Percentiles rank a stretch among this genome's conserved stretches.
Conservation (phyloP, 768 basidiomycete genomes). For the Leccinum variicolor region DNA sequence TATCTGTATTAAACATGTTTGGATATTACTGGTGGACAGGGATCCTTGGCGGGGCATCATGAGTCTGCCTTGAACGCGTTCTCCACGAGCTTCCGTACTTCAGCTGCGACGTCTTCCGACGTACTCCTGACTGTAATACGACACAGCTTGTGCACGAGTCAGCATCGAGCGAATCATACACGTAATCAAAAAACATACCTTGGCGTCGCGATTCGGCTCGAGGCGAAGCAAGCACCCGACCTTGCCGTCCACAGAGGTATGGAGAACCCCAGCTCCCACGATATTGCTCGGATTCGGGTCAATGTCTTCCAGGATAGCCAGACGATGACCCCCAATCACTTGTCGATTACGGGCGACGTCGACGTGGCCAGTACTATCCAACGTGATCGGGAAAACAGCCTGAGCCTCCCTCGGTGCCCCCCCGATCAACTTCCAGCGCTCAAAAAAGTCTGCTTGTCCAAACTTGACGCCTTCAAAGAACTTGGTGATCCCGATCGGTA, state of each 20-base stretch:
- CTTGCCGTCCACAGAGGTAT: conserved; percentile 89
- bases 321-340: conserved; percentile 71
- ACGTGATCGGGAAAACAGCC: conserved; percentile 72
- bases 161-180: not conserved
- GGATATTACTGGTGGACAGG: conserved; percentile 12
- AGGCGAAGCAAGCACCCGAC: conserved; percentile 91
- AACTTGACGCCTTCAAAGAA: conserved; percentile 94
- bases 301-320: conserved; percentile 77
- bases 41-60: not conserved
- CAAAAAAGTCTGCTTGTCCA: conserved; percentile 85
- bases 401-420: conserved; percentile 94
- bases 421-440: conserved; percentile 96
- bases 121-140: conserved; percentile 93
- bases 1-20: conserved; percentile 24
- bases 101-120: conserved; percentile 81
- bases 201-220: conserved; percentile 95
- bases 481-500: conserved; percentile 86
- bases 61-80: conserved; percentile 33
- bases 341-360: conserved; percentile 71
- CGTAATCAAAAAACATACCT: conserved; percentile 47
- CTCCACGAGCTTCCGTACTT: conserved; percentile 56
- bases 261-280: conserved; percentile 94
- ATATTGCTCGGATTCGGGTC: conserved; percentile 95
- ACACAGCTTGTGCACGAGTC: conserved; percentile 58
- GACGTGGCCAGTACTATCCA: conserved; percentile 66